Evolutionary conservation across 2,329 filamentous ascomycete genomes (phyloP).

Genomic region (Aspergillus aculeatus): DNA sequence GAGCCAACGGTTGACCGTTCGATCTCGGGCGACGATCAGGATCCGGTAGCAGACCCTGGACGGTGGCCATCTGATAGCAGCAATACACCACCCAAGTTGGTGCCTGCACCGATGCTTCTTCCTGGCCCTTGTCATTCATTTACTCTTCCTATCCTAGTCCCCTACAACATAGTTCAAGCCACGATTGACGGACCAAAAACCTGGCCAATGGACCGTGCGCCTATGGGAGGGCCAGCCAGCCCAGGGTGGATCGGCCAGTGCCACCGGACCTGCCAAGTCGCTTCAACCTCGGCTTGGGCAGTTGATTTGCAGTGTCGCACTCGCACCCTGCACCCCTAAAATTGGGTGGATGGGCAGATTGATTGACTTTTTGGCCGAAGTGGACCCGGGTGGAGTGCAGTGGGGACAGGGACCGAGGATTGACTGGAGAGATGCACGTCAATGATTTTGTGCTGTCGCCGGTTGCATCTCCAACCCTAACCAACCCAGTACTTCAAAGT

Average conservation of each 20-base stretch:
- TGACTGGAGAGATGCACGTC: too few relatives aligned
- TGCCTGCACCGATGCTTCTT: neutral
- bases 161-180: neutral
- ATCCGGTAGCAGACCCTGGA: neutral
- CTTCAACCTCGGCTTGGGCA: neutral
- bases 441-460: too few relatives aligned
- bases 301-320: neutral
- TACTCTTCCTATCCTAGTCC: neutral
- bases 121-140: neutral
- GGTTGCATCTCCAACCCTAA: too few relatives aligned
- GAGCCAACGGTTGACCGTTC: neutral
- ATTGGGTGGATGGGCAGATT: neutral
- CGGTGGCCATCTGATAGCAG: too few relatives aligned
- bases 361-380: neutral
- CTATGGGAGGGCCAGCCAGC: neutral
- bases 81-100: neutral
- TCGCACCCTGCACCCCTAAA: neutral
- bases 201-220: neutral
- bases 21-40: neutral
- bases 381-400: too few relatives aligned
- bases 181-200: neutral
- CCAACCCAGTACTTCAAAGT: too few relatives aligned
- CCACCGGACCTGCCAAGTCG: neutral
- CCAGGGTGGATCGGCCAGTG: neutral
- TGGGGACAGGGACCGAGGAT: too few relatives aligned